A percentile compares a stretch with the other conserved stretches of the same genome.
Conservation (phyloP, 2,329 filamentous ascomycete species). For the Emmonsiellopsis sp. region DNA sequence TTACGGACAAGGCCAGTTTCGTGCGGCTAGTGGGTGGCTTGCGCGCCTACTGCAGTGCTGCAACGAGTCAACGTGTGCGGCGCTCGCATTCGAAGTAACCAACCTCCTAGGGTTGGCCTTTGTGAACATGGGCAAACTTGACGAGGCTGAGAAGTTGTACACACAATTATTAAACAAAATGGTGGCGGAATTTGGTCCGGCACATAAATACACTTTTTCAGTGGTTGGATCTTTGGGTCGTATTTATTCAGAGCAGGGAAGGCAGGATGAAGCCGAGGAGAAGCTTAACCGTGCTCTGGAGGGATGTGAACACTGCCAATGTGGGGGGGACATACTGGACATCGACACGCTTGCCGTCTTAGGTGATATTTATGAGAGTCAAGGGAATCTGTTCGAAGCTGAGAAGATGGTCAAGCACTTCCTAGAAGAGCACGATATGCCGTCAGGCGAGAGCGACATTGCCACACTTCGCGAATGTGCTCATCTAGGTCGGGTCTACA, state of each 20-base stretch:
- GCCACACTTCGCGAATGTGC: not conserved
- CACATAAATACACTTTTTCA: not conserved
- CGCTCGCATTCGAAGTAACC: too few species aligned
- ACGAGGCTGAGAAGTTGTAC: not conserved
- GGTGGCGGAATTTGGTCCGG: not conserved
- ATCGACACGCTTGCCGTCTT: not conserved
- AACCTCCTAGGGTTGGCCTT: too few species aligned
- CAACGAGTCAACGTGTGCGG: too few species aligned
- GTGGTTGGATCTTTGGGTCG: not conserved
- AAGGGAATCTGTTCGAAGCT: too few species aligned
- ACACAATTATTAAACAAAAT: not conserved
- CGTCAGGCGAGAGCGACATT: not conserved
- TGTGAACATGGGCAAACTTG: not conserved
- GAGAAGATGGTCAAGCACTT: too few species aligned
- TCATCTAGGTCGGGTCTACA: not conserved
- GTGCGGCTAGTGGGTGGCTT: too few species aligned
- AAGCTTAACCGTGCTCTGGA: not conserved
- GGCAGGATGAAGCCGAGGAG: not conserved
- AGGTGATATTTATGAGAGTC: too few species aligned
- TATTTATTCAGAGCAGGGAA: not conserved
- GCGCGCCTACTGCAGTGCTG: too few species aligned
- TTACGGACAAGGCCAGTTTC: too few species aligned
- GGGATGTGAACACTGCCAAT: not conserved
- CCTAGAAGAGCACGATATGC: too few species aligned
- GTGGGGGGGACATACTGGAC: not conserved